phyloP scores from a whole-genome alignment of 108 stramenopile species.

The Fragilaria radians region DNA sequence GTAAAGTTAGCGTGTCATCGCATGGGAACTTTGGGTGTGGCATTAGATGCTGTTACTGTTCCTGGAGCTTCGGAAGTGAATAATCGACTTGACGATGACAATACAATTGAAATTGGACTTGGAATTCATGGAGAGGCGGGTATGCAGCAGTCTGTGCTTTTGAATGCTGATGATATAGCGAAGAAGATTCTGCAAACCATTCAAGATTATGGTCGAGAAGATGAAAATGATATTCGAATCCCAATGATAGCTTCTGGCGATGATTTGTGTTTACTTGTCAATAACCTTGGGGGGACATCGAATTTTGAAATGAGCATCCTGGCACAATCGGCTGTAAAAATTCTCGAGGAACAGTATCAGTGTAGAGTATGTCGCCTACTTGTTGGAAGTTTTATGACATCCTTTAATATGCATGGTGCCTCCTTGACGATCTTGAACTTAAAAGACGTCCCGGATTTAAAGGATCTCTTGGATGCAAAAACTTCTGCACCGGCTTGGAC shows the following conservation, averaged over 20 bases:
- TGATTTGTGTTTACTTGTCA: slow-evolving; percentile 80
- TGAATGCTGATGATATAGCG: slow-evolving; percentile 72
- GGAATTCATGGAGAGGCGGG: slow-evolving; percentile 99
- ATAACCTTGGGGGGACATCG: slow-evolving; percentile 91
- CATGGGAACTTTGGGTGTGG: slow-evolving; percentile 88
- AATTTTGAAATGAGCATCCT: slow-evolving; percentile 93
- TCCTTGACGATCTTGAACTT: slow-evolving; percentile 80
- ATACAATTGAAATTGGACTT: slow-evolving; percentile 87
- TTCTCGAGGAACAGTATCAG: slow-evolving; percentile 34
- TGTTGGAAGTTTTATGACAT: slow-evolving; percentile 91
- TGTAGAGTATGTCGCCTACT: slow-evolving; percentile 62
- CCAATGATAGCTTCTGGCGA: slow-evolving; percentile 58
- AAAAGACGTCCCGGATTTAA: slow-evolving; percentile 27
- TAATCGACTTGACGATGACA: slow-evolving; percentile 50
- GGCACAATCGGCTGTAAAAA: slow-evolving; percentile 51
- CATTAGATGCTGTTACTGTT: slow-evolving; percentile 84
- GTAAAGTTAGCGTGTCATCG: slow-evolving; percentile 46
- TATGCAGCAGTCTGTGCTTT: slow-evolving; percentile 50
- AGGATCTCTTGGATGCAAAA: slow-evolving; percentile 62
- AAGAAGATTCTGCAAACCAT: slow-evolving; percentile 67
- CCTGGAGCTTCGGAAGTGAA: slow-evolving; percentile 79
- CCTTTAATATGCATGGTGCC: slow-evolving; percentile 95
- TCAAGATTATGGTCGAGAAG: slow-evolving; percentile 49
- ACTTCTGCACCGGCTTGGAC: slow-evolving; percentile 86
- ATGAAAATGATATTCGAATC: slow-evolving; percentile 28